Percentiles rank a stretch among this genome's conserved stretches.
phyloP scores from a whole-genome alignment of 371 early-diverging fungal species.

The Mortierella sp. region DNA sequence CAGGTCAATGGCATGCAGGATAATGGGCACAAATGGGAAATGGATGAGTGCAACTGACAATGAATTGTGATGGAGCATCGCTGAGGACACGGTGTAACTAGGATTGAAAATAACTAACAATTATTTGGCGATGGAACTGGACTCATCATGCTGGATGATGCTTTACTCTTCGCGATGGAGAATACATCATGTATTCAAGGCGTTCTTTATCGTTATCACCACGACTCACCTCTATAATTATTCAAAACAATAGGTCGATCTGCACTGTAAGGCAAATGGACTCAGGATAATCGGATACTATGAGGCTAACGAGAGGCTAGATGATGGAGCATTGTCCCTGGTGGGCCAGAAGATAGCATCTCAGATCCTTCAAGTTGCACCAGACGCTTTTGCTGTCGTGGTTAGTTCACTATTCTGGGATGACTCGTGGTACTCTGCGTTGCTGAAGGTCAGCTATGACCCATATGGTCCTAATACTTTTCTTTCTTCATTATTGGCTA shows the following conservation, averaged over 20 bases:
- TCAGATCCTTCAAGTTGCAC: slow-evolving; percentile 59
- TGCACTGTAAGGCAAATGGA: slow-evolving; percentile 60
- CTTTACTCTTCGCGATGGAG: background rate
- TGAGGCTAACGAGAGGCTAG: slow-evolving; percentile 65
- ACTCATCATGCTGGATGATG: background rate
- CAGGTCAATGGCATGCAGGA: background rate
- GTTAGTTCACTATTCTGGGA: slow-evolving; percentile 35
- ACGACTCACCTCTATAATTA: background rate
- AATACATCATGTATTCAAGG: background rate
- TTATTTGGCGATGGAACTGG: background rate
- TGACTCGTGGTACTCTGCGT: background rate
- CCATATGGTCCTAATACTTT: background rate
- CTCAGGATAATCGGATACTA: slow-evolving; percentile 73
- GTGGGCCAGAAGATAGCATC: slow-evolving; percentile 66
- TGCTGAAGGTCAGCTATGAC: background rate
- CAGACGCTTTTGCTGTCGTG: slow-evolving; percentile 60
- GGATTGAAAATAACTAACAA: background rate
- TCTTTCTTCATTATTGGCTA: background rate
- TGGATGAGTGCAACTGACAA: background rate
- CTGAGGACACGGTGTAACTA: background rate
- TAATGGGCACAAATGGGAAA: background rate
- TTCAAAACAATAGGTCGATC: slow-evolving; percentile 60
- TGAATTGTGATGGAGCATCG: background rate
- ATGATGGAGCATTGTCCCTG: slow-evolving; percentile 62
- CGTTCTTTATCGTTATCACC: background rate